phyloP scores from a whole-genome alignment of 352 stramenopile species.

The Phytophthora nicotianae region DNA sequence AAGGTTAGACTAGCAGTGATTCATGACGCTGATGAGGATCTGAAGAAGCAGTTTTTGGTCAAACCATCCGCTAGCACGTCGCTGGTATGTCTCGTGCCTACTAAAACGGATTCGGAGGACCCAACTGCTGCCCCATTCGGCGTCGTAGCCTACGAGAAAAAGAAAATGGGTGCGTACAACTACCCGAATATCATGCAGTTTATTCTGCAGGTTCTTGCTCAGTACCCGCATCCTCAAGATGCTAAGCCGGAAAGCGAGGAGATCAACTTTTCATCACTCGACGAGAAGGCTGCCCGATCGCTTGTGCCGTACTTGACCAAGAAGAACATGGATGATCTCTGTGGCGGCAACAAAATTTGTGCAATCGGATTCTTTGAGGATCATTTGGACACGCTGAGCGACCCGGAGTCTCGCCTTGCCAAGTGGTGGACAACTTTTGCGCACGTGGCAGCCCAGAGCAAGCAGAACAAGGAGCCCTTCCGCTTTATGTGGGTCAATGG shows the following conservation, averaged over 20 bases:
- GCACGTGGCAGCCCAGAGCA: conserved; percentile 53
- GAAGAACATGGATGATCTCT: conserved; percentile 56
- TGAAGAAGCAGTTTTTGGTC: conserved; percentile 71
- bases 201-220: conserved; percentile 59
- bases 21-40: conserved; percentile 52
- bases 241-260: conserved; percentile 23
- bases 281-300: conserved; percentile 26
- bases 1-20: conserved; percentile 62
- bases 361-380: conserved; percentile 79
- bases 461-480: conserved; percentile 61
- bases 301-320: conserved; percentile 62
- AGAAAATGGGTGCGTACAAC: conserved; percentile 61
- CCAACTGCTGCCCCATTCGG: conserved; percentile 54
- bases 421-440: conserved; percentile 50
- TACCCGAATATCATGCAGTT: conserved; percentile 77
- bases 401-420: conserved; percentile 46
- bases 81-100: conserved; percentile 55
- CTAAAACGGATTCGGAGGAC: conserved; percentile 27
- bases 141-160: conserved; percentile 73
- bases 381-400: conserved; percentile 50
- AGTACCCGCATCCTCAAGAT: conserved; percentile 66
- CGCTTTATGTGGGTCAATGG: conserved; percentile 81
- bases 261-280: conserved; percentile 33
- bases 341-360: conserved; percentile 70
- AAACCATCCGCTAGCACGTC: conserved; percentile 39